A percentile compares a stretch with the other conserved stretches of the same genome.
Evolutionary conservation across 2,329 filamentous ascomycete genomes (phyloP).

Genomic region (Claviceps sp.): DNA sequence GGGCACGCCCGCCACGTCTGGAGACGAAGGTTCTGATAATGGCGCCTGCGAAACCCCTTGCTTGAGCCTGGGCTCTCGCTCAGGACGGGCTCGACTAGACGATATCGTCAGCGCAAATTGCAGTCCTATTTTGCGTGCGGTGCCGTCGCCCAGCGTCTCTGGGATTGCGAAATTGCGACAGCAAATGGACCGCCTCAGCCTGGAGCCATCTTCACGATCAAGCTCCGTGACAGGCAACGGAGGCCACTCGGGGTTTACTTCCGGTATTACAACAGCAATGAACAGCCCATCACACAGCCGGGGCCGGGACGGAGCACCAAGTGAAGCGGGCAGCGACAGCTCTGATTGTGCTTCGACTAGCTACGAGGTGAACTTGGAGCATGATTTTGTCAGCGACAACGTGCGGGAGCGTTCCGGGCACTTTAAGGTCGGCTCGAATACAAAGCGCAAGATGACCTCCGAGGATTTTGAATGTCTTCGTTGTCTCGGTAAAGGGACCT

Average conservation of each 20-base stretch:
- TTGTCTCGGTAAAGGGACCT: constrained; percentile 91
- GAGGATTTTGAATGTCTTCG: constrained; percentile 82
- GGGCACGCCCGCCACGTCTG: constrained; percentile 38
- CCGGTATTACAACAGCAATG: constrained; percentile 37
- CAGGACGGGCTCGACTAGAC: constrained; percentile 31
- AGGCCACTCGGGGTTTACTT: constrained; percentile 21
- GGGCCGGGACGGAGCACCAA: constrained; percentile 42
- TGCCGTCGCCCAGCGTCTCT: constrained; percentile 42
- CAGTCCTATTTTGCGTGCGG: constrained; percentile 44
- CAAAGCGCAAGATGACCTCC: constrained; percentile 72
- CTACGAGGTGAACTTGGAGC: constrained; percentile 73
- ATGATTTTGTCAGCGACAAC: constrained; percentile 69
- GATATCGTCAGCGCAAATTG: constrained; percentile 51
- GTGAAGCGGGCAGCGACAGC: constrained; percentile 39
- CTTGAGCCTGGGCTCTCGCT: constrained; percentile 21
- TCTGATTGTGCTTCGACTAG: constrained; percentile 58
- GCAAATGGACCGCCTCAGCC: constrained; percentile 65
- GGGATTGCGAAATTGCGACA: constrained; percentile 74
- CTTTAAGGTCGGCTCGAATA: constrained; percentile 39
- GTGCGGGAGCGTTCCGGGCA: constrained; percentile 31
- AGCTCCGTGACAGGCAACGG: constrained; percentile 42
- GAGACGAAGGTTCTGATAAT: constrained; percentile 45
- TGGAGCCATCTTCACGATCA: constrained; percentile 43
- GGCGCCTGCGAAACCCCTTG: constrained; percentile 23
- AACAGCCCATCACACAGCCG: constrained; percentile 43